Evolutionary conservation across 331 rosid species (phyloP).

Genomic region (Erythrophleum ivorense): DNA sequence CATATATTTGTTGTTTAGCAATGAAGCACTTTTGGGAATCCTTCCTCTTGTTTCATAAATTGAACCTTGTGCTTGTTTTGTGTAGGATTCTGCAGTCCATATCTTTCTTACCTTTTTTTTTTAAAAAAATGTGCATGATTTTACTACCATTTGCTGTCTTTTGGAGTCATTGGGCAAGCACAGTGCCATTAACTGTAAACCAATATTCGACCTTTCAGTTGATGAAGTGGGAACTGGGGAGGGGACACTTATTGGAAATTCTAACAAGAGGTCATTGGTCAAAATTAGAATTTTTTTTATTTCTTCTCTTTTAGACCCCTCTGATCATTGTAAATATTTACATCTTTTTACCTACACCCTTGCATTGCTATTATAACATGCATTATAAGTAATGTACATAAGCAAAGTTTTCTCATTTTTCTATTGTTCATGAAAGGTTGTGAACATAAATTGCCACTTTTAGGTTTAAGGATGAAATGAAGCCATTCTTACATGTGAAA

Average conservation of each 20-base stretch:
- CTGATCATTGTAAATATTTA: no score
- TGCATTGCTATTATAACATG: no score
- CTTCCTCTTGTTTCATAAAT: background rate
- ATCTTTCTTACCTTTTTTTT: background rate
- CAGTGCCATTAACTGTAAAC: background rate
- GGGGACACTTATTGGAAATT: no score
- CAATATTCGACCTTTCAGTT: no score
- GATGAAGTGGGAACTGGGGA: no score
- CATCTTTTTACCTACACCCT: no score
- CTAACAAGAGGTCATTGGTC: no score
- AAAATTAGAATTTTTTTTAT: no score
- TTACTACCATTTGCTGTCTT: no score
- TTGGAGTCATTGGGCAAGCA: background rate
- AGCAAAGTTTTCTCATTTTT: no score
- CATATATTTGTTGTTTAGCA: background rate
- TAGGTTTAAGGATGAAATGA: background rate
- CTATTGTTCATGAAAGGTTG: background rate
- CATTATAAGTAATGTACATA: no score
- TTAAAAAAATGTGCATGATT: background rate
- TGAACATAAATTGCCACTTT: background rate
- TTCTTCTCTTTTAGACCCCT: no score
- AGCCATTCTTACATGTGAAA: background rate
- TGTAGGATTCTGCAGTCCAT: background rate
- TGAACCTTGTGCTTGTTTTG: background rate
- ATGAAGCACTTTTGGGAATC: background rate